Conservation (phyloP, 1,284 basidiomycete species). For the Takashimella koratensis region DNA sequence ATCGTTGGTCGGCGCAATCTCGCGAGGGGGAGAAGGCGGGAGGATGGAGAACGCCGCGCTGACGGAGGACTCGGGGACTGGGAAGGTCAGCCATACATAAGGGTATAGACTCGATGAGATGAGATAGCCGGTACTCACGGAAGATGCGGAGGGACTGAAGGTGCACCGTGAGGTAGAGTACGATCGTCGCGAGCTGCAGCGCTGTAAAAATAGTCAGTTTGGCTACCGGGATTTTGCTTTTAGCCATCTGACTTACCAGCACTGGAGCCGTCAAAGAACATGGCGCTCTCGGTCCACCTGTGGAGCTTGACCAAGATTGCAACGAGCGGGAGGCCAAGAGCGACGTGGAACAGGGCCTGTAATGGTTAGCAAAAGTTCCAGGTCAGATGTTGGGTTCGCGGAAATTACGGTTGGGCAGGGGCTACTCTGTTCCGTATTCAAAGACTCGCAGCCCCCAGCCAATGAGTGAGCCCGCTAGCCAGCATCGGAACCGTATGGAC, state of each 20-base stretch:
- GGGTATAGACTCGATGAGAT: neutral
- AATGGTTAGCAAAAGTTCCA: too few relatives aligned
- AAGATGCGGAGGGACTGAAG: constrained; percentile 68
- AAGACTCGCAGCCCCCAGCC: too few relatives aligned
- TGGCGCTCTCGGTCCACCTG: constrained; percentile 81
- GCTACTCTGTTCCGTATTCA: too few relatives aligned
- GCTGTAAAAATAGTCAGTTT: constrained; percentile 50
- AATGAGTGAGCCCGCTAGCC: too few relatives aligned
- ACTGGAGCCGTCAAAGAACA: constrained; percentile 85
- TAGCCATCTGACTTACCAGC: constrained; percentile 56
- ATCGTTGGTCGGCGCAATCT: constrained; percentile 56
- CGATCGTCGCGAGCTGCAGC: constrained; percentile 66
- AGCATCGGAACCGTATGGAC: too few relatives aligned
- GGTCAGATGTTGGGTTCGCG: too few relatives aligned
- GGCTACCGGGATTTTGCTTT: neutral
- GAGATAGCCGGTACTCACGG: constrained; percentile 28
- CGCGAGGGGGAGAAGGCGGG: constrained; percentile 52
- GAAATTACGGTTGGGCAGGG: too few relatives aligned
- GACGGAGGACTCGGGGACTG: constrained; percentile 38
- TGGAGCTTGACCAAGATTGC: constrained; percentile 72
- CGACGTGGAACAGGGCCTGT: constrained; percentile 75
- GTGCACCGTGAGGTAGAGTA: constrained; percentile 74
- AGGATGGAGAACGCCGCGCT: constrained; percentile 43
- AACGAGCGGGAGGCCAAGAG: constrained; percentile 69
- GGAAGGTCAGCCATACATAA: too few relatives aligned